These are phyloP conservation scores for Violaceomyces palustris DNA, from an alignment of 1,284 basidiomycete genomes.

Conservation along the genomic window DNA sequence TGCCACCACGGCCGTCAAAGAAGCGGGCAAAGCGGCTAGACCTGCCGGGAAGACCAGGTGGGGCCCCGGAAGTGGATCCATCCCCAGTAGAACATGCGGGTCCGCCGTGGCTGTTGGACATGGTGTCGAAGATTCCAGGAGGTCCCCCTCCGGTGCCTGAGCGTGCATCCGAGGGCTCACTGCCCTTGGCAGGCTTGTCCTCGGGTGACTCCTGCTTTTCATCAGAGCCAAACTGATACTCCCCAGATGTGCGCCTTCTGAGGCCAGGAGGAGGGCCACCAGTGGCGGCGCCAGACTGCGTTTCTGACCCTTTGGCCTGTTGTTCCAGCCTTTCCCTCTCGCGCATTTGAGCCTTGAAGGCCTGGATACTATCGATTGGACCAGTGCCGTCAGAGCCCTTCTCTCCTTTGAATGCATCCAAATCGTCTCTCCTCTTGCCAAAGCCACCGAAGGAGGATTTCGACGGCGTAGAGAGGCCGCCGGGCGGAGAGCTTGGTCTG, in stretches of 20 bases:
- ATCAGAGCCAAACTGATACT: constrained; percentile 6
- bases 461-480: neutral
- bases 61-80: constrained; percentile 11
- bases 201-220: too few relatives aligned
- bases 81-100: constrained; percentile 8
- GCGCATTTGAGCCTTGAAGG: constrained; percentile 80
- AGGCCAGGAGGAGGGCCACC: constrained; percentile 6
- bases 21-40: constrained; percentile 51
- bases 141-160: neutral
- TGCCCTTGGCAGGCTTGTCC: too few relatives aligned
- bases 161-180: too few relatives aligned
- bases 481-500: constrained; percentile 57
- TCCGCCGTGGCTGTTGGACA: constrained; percentile 29
- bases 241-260: constrained; percentile 10
- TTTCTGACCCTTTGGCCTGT: constrained; percentile 2
- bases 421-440: constrained; percentile 10
- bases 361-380: constrained; percentile 70
- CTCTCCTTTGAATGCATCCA: neutral
- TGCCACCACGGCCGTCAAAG: constrained; percentile 33
- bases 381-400: constrained; percentile 6
- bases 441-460: neutral
- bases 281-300: neutral
- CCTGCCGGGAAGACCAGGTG: constrained; percentile 33
- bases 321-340: constrained; percentile 66
- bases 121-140: constrained; percentile 15